A percentile compares a stretch with the other conserved stretches of the same genome.
Conservation (phyloP, 192 early-diverging fungal species). For the Coemansia sp. region DNA sequence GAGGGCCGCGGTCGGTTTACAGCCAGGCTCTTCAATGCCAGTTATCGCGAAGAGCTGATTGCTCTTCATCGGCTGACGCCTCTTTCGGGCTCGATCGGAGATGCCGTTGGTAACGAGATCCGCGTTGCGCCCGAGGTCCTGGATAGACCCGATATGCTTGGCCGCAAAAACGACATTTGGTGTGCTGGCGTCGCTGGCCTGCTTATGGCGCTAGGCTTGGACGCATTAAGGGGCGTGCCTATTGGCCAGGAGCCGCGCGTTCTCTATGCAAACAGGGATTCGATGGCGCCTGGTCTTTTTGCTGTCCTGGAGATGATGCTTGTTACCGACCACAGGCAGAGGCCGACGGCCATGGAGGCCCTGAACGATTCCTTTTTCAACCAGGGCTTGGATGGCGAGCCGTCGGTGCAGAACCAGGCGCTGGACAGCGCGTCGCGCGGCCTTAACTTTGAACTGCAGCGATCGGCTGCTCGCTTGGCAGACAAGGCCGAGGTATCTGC, state of each 20-base stretch:
- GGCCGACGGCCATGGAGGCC: slow-evolving; percentile 72
- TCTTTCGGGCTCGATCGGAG: slow-evolving; percentile 31
- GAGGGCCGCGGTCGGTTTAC: slow-evolving; percentile 25
- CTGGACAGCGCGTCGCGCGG: slow-evolving; percentile 33
- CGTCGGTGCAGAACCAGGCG: slow-evolving; percentile 48
- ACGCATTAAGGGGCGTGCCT: slow-evolving; percentile 51
- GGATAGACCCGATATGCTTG: slow-evolving; percentile 60
- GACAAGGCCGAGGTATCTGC: not conserved
- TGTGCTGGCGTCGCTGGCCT: slow-evolving; percentile 63
- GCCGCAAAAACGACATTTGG: slow-evolving; percentile 75
- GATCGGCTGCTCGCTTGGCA: slow-evolving; percentile 9
- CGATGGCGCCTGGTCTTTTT: slow-evolving; percentile 54
- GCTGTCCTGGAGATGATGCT: slow-evolving; percentile 60
- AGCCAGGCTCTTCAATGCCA: slow-evolving; percentile 64
- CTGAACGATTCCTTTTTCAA: slow-evolving; percentile 69
- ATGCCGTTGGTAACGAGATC: slow-evolving; percentile 31
- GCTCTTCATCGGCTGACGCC: slow-evolving; percentile 49
- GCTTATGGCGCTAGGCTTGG: slow-evolving; percentile 69
- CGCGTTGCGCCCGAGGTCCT: slow-evolving; percentile 63
- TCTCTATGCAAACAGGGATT: slow-evolving; percentile 44
- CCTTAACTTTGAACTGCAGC: slow-evolving; percentile 35
- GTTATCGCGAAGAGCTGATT: slow-evolving; percentile 61
- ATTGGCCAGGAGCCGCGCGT: slow-evolving; percentile 55
- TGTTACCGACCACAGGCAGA: slow-evolving; percentile 63
- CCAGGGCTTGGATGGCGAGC: slow-evolving; percentile 46